Percentiles rank a stretch among this genome's conserved stretches.
phyloP scores from a whole-genome alignment of 371 early-diverging fungal genomes.

The Zychaea mexicana region DNA sequence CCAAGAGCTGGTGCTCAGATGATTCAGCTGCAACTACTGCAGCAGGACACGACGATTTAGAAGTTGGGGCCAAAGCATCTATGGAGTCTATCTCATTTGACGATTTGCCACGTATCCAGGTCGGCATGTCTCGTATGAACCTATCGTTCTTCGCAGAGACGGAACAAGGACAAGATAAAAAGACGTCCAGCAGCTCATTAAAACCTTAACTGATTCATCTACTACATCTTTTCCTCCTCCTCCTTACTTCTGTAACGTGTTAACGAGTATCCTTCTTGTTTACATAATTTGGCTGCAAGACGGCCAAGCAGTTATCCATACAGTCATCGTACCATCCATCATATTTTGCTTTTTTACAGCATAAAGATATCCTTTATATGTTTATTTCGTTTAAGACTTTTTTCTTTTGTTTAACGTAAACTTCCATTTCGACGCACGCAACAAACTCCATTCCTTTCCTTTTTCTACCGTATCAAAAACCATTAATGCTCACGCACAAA shows the following conservation, averaged over 20 bases:
- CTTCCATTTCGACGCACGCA: no score
- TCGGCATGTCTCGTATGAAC: constrained; percentile 21
- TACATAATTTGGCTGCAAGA: background rate
- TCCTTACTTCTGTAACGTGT: background rate
- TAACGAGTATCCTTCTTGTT: no score
- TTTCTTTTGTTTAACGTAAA: no score
- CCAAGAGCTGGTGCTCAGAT: constrained; percentile 2
- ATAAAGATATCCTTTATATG: no score
- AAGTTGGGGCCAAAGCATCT: background rate
- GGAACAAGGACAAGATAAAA: background rate
- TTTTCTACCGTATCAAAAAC: no score
- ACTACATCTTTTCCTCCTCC: background rate
- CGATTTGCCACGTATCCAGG: constrained; percentile 21
- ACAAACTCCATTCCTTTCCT: no score
- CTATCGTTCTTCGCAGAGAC: constrained; percentile 7
- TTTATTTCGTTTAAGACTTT: no score
- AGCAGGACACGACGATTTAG: background rate
- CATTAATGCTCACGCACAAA: no score
- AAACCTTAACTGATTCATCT: background rate
- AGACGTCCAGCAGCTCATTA: background rate
- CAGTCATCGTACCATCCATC: no score
- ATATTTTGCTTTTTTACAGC: no score
- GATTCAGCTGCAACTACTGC: background rate
- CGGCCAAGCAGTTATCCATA: background rate
- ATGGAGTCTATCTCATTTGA: constrained; percentile 15